Percentiles rank a stretch among this genome's conserved stretches.
Conservation (phyloP, 805 yeast species). For the Kuraishia hungarica region DNA sequence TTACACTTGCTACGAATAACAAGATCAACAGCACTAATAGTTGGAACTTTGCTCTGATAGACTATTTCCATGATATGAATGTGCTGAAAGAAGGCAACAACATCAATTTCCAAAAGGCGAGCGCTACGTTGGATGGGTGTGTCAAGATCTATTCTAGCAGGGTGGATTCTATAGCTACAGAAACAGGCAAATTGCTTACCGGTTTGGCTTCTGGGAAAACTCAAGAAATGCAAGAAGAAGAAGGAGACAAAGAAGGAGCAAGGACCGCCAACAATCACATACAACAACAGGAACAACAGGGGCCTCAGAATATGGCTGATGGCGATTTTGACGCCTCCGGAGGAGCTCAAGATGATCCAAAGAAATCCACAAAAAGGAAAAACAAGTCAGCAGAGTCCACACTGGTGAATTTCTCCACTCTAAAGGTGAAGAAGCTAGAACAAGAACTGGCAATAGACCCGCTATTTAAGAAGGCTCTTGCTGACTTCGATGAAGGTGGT, state of each 20-base stretch:
- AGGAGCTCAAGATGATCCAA: conserved; percentile 15
- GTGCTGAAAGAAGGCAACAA: conserved; percentile 34
- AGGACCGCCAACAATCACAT: conserved; percentile 16
- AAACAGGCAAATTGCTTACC: conserved; percentile 38
- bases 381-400: conserved; percentile 30
- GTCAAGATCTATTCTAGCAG: conserved; percentile 40
- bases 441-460: conserved; percentile 66
- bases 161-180: conserved; percentile 31
- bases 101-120: conserved; percentile 35
- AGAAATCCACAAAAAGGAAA: conserved; percentile 18
- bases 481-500: conserved; percentile 81
- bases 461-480: conserved; percentile 61
- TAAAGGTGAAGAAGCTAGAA: conserved; percentile 48
- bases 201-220: conserved; percentile 50
- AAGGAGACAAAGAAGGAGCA: conserved; percentile 9
- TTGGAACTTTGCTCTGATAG: conserved; percentile 43
- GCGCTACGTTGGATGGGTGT: conserved; percentile 47
- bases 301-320: background rate
- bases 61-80: conserved; percentile 42
- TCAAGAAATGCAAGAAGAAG: conserved; percentile 16
- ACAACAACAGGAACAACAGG: background rate
- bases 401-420: conserved; percentile 38
- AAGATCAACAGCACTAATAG: conserved; percentile 39
- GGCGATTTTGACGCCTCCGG: conserved; percentile 9
- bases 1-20: conserved; percentile 71